phyloP scores from a whole-genome alignment of 805 yeast species.

The Kuraishia piskuri region DNA sequence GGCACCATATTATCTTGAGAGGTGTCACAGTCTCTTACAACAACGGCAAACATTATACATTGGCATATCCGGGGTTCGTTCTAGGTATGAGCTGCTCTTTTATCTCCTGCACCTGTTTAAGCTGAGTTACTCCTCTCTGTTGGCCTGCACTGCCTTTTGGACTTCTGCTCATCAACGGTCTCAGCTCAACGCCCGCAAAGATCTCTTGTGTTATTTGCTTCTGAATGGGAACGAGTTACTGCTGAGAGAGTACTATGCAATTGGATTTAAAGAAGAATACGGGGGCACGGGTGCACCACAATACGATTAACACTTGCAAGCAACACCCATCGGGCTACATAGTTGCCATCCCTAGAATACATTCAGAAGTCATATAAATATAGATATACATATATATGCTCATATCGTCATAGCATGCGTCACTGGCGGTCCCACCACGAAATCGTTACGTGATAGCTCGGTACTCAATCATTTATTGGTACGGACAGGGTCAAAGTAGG shows the following conservation, averaged over 20 bases:
- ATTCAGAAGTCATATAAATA: no score
- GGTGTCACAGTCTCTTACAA: neutral
- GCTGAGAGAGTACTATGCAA: neutral
- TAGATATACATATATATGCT: no score
- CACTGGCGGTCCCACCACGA: no score
- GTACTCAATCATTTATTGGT: neutral
- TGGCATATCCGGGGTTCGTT: neutral
- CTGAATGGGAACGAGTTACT: neutral
- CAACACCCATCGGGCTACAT: no score
- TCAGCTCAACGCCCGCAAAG: neutral
- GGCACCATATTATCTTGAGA: neutral
- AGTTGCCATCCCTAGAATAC: no score
- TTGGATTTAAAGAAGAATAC: neutral
- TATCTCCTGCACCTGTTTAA: neutral
- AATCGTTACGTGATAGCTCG: no score
- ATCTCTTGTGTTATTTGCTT: neutral
- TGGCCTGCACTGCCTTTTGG: no score
- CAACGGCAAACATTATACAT: neutral
- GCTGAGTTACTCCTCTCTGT: neutral
- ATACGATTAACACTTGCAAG: no score
- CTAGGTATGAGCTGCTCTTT: neutral
- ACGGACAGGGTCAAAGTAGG: slow-evolving; percentile 26
- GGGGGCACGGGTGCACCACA: no score
- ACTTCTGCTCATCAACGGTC: neutral
- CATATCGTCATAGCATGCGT: neutral